phyloP scores from a whole-genome alignment of 75 land plant species.

The Pinus albicaulis region DNA sequence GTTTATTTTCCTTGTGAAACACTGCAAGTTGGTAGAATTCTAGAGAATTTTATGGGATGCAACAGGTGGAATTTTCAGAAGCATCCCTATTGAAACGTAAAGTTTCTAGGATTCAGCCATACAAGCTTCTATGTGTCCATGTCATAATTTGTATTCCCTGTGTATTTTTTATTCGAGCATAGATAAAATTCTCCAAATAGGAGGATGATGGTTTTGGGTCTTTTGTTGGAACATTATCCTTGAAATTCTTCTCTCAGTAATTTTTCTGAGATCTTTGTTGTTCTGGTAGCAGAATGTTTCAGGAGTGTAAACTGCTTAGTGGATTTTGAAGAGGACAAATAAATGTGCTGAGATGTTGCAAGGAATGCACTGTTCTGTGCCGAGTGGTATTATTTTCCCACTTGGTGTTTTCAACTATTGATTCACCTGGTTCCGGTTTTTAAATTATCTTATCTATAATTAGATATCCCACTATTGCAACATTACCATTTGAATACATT shows the following conservation, averaged over 20 bases:
- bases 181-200: slow-evolving; percentile 12
- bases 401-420: background rate
- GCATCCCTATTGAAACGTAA: background rate
- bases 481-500: background rate
- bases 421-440: background rate
- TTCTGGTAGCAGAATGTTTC: background rate
- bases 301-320: background rate
- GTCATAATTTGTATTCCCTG: background rate
- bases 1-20: background rate
- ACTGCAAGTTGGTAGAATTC: slow-evolving; percentile 4
- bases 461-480: background rate
- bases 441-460: background rate
- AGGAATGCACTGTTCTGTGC: background rate
- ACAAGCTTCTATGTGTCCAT: background rate
- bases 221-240: background rate
- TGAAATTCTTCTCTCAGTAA: background rate
- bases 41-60: background rate
- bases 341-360: slow-evolving; percentile 1
- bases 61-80: background rate
- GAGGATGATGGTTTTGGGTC: slow-evolving; percentile 2
- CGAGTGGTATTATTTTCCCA: slow-evolving; percentile 2
- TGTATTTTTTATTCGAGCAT: background rate
- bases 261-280: background rate
- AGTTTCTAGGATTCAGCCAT: background rate
- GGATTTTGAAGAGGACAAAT: background rate